Evolutionary conservation across 805 yeast species (phyloP).

Genomic region (Huiozyma naganishii): DNA sequence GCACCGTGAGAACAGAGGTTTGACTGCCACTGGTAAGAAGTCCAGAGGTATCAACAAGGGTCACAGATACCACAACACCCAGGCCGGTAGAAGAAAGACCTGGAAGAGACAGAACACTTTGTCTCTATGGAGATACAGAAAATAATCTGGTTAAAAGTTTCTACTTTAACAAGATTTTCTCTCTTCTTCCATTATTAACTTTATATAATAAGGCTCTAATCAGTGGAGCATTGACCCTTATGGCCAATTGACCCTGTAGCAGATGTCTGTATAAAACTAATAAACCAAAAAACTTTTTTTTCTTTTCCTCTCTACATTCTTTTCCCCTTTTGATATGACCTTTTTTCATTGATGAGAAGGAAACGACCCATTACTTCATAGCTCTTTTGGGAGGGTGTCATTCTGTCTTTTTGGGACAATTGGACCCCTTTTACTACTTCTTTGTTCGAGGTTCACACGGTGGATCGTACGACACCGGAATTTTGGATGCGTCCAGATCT

Average conservation of each 20-base stretch:
- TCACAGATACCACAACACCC: slow-evolving; percentile 97
- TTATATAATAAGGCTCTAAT: neutral
- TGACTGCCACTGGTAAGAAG: slow-evolving; percentile 95
- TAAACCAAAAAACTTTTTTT: too few species aligned
- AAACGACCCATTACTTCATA: neutral
- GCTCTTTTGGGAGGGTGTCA: neutral
- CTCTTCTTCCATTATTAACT: neutral
- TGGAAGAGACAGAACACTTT: slow-evolving; percentile 99
- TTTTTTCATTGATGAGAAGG: neutral
- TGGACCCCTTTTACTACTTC: too few species aligned
- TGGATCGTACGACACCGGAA: too few species aligned
- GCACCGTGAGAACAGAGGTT: slow-evolving; percentile 99
- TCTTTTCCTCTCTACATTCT: too few species aligned
- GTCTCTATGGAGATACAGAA: slow-evolving; percentile 99
- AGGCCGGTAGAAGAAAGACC: slow-evolving; percentile 97
- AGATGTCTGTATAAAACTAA: too few species aligned
- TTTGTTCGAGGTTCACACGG: too few species aligned
- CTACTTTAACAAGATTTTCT: neutral
- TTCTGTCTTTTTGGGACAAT: too few species aligned
- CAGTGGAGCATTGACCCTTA: too few species aligned
- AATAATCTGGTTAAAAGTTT: slow-evolving; percentile 32
- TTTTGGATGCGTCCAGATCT: too few species aligned
- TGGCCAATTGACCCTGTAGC: too few species aligned
- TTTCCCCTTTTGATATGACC: too few species aligned
- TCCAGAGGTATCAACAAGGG: slow-evolving; percentile 99